These are phyloP conservation scores for Trichoderma semiorbis DNA, from an alignment of 2,329 filamentous ascomycete genomes.

Conservation along the genomic window DNA sequence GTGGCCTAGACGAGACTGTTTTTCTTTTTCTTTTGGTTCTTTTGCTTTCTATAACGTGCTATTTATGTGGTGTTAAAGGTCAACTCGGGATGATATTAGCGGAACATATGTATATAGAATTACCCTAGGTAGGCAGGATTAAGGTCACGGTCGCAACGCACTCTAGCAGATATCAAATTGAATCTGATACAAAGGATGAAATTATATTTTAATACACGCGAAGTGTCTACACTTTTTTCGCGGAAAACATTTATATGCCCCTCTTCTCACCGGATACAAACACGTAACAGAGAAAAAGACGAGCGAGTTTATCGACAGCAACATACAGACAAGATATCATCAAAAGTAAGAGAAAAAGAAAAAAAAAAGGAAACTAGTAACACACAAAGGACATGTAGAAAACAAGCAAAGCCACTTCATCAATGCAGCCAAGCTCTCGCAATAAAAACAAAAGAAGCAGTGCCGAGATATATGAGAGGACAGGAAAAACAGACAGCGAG, in stretches of 20 bases:
- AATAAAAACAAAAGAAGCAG: background rate
- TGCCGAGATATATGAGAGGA: background rate
- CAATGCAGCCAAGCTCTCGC: background rate
- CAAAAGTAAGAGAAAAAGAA: background rate
- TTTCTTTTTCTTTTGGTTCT: background rate
- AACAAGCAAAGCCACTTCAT: background rate
- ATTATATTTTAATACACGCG: constrained; percentile 11
- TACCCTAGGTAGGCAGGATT: background rate
- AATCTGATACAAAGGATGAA: background rate
- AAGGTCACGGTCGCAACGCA: background rate
- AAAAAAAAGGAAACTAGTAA: constrained; percentile 1
- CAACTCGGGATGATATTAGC: background rate
- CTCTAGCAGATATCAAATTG: background rate
- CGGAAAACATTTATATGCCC: background rate
- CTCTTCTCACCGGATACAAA: background rate
- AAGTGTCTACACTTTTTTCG: background rate
- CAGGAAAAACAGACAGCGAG: background rate
- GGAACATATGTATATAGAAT: constrained; percentile 10
- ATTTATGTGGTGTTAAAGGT: background rate
- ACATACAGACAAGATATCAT: constrained; percentile 10
- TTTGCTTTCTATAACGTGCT: background rate
- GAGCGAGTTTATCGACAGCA: constrained; percentile 2
- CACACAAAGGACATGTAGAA: constrained; percentile 6
- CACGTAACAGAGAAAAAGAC: background rate
- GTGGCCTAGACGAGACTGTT: background rate